Evolutionary conservation across 441 rosid species (phyloP).

Genomic region (Hypseocharis bilobata): DNA sequence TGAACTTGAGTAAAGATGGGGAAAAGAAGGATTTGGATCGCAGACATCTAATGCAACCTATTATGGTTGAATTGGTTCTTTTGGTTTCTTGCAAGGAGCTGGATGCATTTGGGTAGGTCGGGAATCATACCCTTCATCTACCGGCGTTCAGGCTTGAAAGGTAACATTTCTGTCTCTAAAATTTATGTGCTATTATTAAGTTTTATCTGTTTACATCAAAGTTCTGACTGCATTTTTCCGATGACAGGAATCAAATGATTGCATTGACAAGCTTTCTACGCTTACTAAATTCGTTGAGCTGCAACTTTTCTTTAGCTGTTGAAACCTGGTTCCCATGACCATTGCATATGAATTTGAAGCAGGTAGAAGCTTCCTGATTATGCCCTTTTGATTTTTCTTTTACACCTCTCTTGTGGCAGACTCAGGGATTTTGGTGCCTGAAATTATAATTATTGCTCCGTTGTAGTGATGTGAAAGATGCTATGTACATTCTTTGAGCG

Average conservation of each 20-base stretch:
- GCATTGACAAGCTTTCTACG: not conserved
- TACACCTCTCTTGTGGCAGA: not conserved
- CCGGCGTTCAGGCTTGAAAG: constrained; percentile 25
- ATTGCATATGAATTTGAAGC: not conserved
- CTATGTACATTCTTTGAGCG: constrained; percentile 14
- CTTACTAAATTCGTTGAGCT: not conserved
- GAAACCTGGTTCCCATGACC: not conserved
- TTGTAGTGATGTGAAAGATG: constrained; percentile 10
- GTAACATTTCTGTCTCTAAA: constrained; percentile 15
- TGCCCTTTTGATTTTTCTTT: not conserved
- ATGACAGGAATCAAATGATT: not conserved
- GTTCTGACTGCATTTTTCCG: constrained; percentile 4
- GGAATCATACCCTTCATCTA: constrained; percentile 15
- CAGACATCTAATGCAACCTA: not conserved
- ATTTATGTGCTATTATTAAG: not conserved
- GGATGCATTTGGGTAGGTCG: constrained; percentile 24
- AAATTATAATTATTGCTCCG: not conserved
- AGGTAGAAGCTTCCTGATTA: not conserved
- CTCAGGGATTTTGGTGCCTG: not conserved
- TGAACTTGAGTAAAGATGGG: constrained; percentile 3
- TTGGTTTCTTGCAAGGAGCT: constrained; percentile 16
- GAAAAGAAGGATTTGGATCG: not conserved
- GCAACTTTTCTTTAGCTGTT: not conserved
- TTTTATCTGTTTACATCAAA: constrained; percentile 1
- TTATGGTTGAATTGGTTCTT: constrained; percentile 10